These are phyloP conservation scores for Prunus mira DNA, from an alignment of 306 rosid genomes.

Conservation along the genomic window DNA sequence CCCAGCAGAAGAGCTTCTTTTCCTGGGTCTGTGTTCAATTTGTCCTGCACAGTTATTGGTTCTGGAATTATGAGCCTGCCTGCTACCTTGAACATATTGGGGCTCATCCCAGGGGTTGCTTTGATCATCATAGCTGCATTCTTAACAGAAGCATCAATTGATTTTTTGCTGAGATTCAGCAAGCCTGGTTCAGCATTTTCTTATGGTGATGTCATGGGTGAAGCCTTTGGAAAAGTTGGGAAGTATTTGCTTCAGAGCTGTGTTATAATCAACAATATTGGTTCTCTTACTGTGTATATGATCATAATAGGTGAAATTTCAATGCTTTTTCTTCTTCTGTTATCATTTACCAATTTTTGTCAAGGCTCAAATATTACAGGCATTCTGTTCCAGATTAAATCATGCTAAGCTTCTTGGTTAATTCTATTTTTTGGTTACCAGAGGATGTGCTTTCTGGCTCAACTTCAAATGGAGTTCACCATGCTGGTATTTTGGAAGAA, in stretches of 20 bases:
- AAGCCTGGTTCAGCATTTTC: conserved; percentile 17
- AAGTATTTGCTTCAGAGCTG: conserved; percentile 26
- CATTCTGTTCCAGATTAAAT: not conserved
- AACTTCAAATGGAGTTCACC: conserved; percentile 28
- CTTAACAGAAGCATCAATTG: conserved; percentile 36
- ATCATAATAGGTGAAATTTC: conserved; percentile 35
- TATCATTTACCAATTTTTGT: not conserved
- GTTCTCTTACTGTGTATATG: conserved; percentile 36
- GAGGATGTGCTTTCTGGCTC: conserved; percentile 39
- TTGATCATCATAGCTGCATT: conserved; percentile 29
- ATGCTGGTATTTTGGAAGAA: conserved; percentile 35
- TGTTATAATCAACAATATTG: conserved; percentile 36
- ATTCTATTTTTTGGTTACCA: not conserved
- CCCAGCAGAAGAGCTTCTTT: conserved; percentile 31
- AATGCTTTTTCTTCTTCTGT: not conserved
- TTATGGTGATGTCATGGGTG: conserved; percentile 39
- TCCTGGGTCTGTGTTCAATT: conserved; percentile 34
- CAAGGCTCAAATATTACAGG: not conserved
- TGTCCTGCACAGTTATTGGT: conserved; percentile 34
- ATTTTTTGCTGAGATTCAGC: conserved; percentile 35
- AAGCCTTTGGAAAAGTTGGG: conserved; percentile 35
- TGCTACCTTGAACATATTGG: conserved; percentile 34
- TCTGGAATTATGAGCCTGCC: conserved; percentile 43
- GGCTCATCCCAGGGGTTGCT: conserved; percentile 26
- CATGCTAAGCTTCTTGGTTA: not conserved